Evolutionary conservation across 2,329 filamentous ascomycete species (phyloP).

Genomic region (Talaromyces sp.): DNA sequence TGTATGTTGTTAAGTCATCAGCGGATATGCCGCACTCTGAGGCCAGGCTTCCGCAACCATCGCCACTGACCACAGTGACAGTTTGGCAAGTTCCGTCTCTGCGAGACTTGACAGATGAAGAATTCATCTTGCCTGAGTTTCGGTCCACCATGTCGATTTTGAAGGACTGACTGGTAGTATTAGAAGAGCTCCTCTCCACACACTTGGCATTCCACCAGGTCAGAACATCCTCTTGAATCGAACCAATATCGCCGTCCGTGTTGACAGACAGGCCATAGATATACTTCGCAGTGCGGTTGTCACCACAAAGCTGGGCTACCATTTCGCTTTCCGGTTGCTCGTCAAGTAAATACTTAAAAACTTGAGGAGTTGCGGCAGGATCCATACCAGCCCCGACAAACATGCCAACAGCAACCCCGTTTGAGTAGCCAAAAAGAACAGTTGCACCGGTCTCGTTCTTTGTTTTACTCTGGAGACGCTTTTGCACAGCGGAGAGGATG

Average conservation of each 20-base stretch:
- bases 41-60: constrained; percentile 20
- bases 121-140: not conserved
- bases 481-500: not conserved
- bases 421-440: not conserved
- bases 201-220: not conserved
- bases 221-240: not conserved
- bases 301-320: not conserved
- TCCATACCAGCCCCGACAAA: not conserved
- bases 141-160: not conserved
- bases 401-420: not conserved
- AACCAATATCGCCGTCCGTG: not conserved
- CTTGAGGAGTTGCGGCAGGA: not conserved
- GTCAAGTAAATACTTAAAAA: not conserved
- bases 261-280: not conserved
- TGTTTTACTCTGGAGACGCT: not conserved
- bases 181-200: not conserved
- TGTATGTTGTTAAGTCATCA: not conserved
- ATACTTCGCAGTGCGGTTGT: not conserved
- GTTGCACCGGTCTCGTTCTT: not conserved
- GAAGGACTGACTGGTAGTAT: not conserved
- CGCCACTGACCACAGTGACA: not conserved
- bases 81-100: not conserved
- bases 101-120: not conserved
- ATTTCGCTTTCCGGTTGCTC: not conserved
- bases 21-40: constrained; percentile 3